Base-by-base conservation (phyloP, 2,329 filamentous ascomycete species). In the Teratosphaeria destructans region DNA sequence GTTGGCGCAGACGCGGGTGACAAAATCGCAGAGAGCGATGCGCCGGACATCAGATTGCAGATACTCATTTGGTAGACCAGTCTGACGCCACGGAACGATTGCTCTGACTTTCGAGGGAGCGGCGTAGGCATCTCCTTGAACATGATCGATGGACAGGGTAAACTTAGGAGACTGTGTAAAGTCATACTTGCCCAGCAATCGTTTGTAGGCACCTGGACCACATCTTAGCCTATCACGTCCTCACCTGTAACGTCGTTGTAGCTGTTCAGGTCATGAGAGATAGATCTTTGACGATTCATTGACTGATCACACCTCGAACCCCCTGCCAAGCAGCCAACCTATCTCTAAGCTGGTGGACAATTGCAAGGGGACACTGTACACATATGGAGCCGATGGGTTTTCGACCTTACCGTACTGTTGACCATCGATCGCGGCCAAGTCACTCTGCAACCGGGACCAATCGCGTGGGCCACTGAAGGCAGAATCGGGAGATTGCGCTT, bases 121-220 rank as follows among this genome's bases (percentile, higher is more conserved):
- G n/a, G 71, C 71, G 58, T 68, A 73, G 23, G 70, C 64, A 63
- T 72, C 70, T 34, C 65, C 65, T 62, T 72, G 71, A 8, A 73
- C 68, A 52, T 72, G 67, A 56, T 72, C 69, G 60, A 73, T 60
- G n/a, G 63, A 65, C 27, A 73, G 65, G 7, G 65, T 63, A 60
- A 71, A 73, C 19, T 29, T 54, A 23, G 61, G 61, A 11, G 64
- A 62, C 23, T 47, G 34, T 26, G 47, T 54, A 57, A 71, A 67
- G 10, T 61, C 49, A 58, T 69, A 73, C 52, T 61, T 63, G 53
- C 68, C 67, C 27, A 62, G 60, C 8, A 73, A 63, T 56, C 65
- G 64, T 52, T 71, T 71, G 64, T 72, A 72, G 5, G 69, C 66
- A 43, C 70, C 70, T 72, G 63, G 49, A 54, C 27, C 53, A 32